These are phyloP conservation scores for Elaeis oleifera DNA, from an alignment of 202 grass and related monocot genomes.

Conservation along the genomic window DNA sequence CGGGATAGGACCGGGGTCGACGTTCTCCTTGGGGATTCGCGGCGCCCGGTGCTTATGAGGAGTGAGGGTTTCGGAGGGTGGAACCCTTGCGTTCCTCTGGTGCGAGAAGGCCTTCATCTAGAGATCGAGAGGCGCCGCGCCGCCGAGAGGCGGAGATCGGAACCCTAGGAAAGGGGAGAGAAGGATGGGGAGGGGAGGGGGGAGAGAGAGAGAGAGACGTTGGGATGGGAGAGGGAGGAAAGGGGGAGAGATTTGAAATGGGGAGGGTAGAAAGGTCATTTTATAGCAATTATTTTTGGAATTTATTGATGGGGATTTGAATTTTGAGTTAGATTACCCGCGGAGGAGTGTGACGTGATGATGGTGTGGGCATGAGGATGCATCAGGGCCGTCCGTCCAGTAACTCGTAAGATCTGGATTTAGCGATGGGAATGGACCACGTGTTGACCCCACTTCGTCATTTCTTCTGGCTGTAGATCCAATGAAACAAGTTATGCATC, in stretches of 20 bases:
- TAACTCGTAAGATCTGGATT: too few species aligned
- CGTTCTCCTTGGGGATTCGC: slow-evolving; percentile 39
- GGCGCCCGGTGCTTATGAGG: slow-evolving; percentile 33
- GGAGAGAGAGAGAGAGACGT: not conserved
- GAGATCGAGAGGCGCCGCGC: slow-evolving; percentile 1
- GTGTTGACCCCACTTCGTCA: too few species aligned
- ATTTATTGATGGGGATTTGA: too few species aligned
- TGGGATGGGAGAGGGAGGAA: slow-evolving; percentile 14
- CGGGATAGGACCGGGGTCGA: slow-evolving; percentile 29
- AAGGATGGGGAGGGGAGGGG: not conserved
- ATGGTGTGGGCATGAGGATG: too few species aligned
- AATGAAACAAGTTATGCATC: too few species aligned
- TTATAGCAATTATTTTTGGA: too few species aligned
- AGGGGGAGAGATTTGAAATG: slow-evolving; percentile 26
- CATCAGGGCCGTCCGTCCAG: too few species aligned
- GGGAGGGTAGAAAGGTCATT: not conserved
- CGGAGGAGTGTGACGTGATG: too few species aligned
- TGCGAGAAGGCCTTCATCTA: slow-evolving; percentile 35
- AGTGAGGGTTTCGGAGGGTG: slow-evolving; percentile 24
- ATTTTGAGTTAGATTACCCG: too few species aligned
- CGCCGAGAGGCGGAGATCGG: slow-evolving; percentile 11
- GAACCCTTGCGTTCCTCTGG: slow-evolving; percentile 16
- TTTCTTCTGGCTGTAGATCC: too few species aligned
- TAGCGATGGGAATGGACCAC: too few species aligned
- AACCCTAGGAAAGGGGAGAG: not conserved